Evolutionary conservation across 1,284 basidiomycete species (phyloP), one percentile per base, ranked within the genome.

Genomic region (Volvariella volvacea): DNA sequence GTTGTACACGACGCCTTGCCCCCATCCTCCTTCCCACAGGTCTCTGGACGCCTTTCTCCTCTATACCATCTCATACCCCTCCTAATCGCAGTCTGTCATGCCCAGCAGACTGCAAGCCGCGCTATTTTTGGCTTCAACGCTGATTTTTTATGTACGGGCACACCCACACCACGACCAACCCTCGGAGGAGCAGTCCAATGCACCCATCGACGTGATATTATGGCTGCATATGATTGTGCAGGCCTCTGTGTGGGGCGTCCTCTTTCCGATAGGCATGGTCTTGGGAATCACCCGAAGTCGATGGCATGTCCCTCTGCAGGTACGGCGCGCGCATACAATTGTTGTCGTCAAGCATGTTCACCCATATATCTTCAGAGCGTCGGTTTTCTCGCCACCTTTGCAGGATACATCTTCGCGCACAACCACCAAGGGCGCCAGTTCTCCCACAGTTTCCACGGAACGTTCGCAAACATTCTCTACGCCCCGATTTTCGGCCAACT

Each of bases 251-350:
- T 93, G 90, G 90, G 87, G 83, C 1, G 60, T 92, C 9, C 59
- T 92, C 16, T 93, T 92, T 57, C 90, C 91, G 0, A 70, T 83
- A 6, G 91, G 91, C 19, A 92, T 93, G 90, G 86, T 92, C 0
- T 66, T 93, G 2, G 90, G 90, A 7, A 68, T 93, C 21, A 73
- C 83, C 6, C 75, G 83, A 57, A 90, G 78, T 61, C 74, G 78
- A 57, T 92, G 86, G 81, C 90, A 93, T 62, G 88, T 92, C 36
- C 90, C 90, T 3, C 61, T 92, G 2, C 90, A 93, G 67, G 83
- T 86, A 47, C 38, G 66, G 58, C 6, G 30, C 20, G 30, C 20
- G 33, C 22, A 30, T 21, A 42, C 3, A 36, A 21, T 38, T 8
- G 7, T 37, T 34, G 41, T 50, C 40, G 14, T 30, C 32, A 44